These are phyloP conservation scores for Penicillium canescens DNA, from an alignment of 495 filamentous ascomycete genomes.

Conservation along the genomic window DNA sequence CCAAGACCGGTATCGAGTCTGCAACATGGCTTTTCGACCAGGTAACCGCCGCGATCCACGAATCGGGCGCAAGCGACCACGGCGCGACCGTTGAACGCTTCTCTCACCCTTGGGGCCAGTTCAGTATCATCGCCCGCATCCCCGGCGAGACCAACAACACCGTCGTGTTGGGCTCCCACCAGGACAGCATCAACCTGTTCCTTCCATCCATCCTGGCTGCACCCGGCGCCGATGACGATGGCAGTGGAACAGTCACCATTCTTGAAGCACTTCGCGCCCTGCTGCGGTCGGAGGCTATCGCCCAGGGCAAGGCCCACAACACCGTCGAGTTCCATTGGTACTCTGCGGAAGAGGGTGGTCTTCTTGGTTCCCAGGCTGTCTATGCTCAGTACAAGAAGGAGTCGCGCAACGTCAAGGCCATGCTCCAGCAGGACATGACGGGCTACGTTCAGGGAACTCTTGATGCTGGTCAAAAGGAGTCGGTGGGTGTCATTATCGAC, in stretches of 20 bases:
- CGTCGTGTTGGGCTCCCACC: constrained; percentile 73
- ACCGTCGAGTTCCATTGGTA: constrained; percentile 98
- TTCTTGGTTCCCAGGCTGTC: constrained; percentile 84
- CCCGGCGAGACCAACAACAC: constrained; percentile 85
- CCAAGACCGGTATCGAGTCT: constrained; percentile 78
- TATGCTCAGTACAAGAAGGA: constrained; percentile 80
- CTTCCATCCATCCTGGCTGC: constrained; percentile 79
- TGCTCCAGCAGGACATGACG: constrained; percentile 99
- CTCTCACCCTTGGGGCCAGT: constrained; percentile 84
- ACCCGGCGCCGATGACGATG: constrained; percentile 76
- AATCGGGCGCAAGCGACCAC: constrained; percentile 66
- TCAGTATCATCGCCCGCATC: constrained; percentile 88
- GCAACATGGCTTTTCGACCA: constrained; percentile 82
- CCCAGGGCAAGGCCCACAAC: constrained; percentile 59
- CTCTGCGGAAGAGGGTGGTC: constrained; percentile 85
- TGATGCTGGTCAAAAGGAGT: constrained; percentile 79
- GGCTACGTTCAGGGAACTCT: constrained; percentile 84
- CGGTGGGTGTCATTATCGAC: constrained; percentile 91
- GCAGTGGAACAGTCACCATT: constrained; percentile 76
- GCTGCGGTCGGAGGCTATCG: constrained; percentile 53
- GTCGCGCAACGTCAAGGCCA: constrained; percentile 81
- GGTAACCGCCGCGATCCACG: constrained; percentile 69
- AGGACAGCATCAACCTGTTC: constrained; percentile 89
- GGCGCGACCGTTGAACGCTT: constrained; percentile 74
- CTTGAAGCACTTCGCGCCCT: constrained; percentile 69